Evolutionary conservation across 139 green algal genomes (phyloP), one percentile per base, ranked within the genome.

Genomic region (Deuterostichococcus epilithicus): DNA sequence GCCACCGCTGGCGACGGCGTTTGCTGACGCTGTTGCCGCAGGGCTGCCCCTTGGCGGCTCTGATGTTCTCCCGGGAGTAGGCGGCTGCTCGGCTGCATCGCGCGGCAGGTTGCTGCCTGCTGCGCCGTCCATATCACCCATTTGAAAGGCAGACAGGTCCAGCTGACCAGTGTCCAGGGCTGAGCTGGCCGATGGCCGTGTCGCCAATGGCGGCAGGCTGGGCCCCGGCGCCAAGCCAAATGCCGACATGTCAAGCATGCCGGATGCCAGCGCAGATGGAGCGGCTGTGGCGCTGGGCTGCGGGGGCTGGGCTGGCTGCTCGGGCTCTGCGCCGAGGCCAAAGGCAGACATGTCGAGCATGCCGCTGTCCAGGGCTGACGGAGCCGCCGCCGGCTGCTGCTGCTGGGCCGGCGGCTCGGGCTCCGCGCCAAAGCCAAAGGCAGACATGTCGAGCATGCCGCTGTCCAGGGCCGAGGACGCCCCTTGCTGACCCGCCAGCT

Each of bases 381-480:
- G 10, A 1, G 10, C 45, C 33, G 18, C 42, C 66, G 35, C 28
- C 68, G 37, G 34, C 71, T 74, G 77, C 63, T 78, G 75, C 25
- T 58, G 44, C 28, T 45, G 38, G 8, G 8, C 8, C 42, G 8
- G 42, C 52, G 2, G 45, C 32, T 34, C 38, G 10, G n/a, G 67
- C 44, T 44, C 60, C 10, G 58, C 67, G 35, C 25, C 78, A 45
- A 80, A 81, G 1, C 85, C 85, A 80, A 90, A 88, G 3, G 85
- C 76, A 10, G 69, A 80, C 84, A 89, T 83, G 45, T 91, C 82
- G 23, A 89, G 71, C 82, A 82, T 78, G 44, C 82, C 82, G 8
- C 66, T 82, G 26, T 82, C 76, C 5, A 87, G 4, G 0, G 78
- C 66, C 59, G 52, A 63, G n/a, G n/a, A n/a, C n/a, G n/a, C n/a